Base-by-base conservation (phyloP, 2,329 filamentous ascomycete species). In the Hypomyces perniciosus region DNA sequence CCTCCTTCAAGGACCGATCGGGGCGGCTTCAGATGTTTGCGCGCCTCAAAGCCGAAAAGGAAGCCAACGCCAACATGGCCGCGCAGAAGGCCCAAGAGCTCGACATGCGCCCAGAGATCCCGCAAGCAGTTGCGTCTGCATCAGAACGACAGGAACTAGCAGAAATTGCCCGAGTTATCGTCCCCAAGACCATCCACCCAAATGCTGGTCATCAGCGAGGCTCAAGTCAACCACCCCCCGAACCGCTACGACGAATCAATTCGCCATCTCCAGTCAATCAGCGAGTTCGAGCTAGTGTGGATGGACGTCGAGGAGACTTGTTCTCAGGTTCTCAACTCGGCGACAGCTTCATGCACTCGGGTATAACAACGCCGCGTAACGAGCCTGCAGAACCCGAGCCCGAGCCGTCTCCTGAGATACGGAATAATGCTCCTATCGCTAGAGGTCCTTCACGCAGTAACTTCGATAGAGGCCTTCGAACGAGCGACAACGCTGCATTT, bases 261-360 rank as follows among this genome's bases (percentile, higher is more conserved):
- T 51, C 52, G 34, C 52, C 38, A 12, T 51, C 52, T 10, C 44
- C 52, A 40, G 35, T 31, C 42, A 46, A 47, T 31, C 35, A 43
- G 37, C 26, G 27, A 13, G 27, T 10, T 34, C 34, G 8, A 10
- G n/a, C 56, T 50, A 42, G 44, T 35, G 9, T 50, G 44, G 35
- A 51, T 57, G 28, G 48, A 55, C 46, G 53, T 57, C 53, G 52
- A 52, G 37, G 56, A 55, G 63, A 62, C 8, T 51, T 70, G n/a
- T 71, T 71, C 38, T 64, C 61, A 29, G 68, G 68, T 5, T 71
- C 68, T 4, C 67, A 71, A 51, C 62, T 71, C 5, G 67, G 66
- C 9, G 68, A 71, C 8, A 63, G 62, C 42, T 71, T 71, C 38
- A 68, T 71, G 67, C 62, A 66, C 20, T 71, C 68, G 29, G 65